Evolutionary conservation across 345 rosid species (phyloP), one percentile per base, ranked within the genome.

Genomic region (Ceriops decandra): DNA sequence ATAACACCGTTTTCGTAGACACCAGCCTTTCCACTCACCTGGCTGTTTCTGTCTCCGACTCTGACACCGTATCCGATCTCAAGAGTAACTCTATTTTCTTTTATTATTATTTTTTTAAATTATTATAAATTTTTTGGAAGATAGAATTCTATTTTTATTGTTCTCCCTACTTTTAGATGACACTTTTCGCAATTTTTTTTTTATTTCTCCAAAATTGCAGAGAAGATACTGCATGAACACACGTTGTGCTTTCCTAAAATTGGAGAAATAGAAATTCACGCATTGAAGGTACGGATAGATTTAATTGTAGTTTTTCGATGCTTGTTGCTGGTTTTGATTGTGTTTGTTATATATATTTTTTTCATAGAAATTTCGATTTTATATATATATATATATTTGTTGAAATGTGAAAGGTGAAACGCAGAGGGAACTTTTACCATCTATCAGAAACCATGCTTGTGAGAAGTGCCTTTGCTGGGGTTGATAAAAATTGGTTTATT

Each of bases 1-100:
- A 51, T 68, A 32, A 54, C 26, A 52, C 82, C 6, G 81, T 88
- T 27, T 87, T 84, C 72, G 61, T 93, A 0, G 88, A 85, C 72
- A 88, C 93, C 21, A 84, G 26, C 81, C 80, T 93, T 60, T 82
- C 72, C 26, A 90, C 97, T 51, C 84, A 79, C 82, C 76, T 90
- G 42, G 84, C 68, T 17, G 7, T 84, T 70, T 51, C 47, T 63
- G 83, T 86, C 74, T 74, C 85, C 67, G 56, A 42, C 30, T 56
- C 84, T 63, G 90, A 89, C 64, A 84, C 84, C 56, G 84, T 89
- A 47, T 73, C 80, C 58, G 90, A 89, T 74, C 82, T 90, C 66
- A 85, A 85, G 68, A 64, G 93, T 86, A 80, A 58, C 13, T 49
- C 28, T 27, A 33, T 5, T 0, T 24, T 6, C 0, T 9, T 6